Conservation (phyloP, 805 yeast genomes). For the Alloascoidea hylecoeti region DNA sequence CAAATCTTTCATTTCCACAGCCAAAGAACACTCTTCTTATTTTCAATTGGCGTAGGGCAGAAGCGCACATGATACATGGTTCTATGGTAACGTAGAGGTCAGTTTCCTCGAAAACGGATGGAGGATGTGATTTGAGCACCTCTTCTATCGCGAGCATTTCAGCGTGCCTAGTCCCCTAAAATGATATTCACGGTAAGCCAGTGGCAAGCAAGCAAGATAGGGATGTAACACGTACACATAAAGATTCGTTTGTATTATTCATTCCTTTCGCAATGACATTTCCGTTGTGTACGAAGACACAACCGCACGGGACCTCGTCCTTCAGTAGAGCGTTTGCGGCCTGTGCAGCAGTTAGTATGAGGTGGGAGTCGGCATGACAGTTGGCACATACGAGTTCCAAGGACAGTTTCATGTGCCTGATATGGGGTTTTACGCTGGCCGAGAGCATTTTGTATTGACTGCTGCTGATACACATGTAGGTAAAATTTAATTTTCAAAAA, state of each 20-base stretch:
- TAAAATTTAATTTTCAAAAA: no score
- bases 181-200: background rate
- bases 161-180: constrained; percentile 74
- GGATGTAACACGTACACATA: constrained; percentile 25
- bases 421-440: no score
- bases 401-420: no score
- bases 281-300: constrained; percentile 45
- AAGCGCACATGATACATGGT: constrained; percentile 97
- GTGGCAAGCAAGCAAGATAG: background rate
- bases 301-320: constrained; percentile 81
- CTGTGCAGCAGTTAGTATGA: no score
- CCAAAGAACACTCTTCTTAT: constrained; percentile 72
- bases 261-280: constrained; percentile 60
- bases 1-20: constrained; percentile 89
- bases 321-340: constrained; percentile 50
- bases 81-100: constrained; percentile 89
- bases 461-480: no score
- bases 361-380: no score
- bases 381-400: no score
- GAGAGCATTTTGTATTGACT: no score
- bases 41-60: constrained; percentile 72
- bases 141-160: constrained; percentile 71
- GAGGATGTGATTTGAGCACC: constrained; percentile 23
- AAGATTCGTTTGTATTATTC: constrained; percentile 74
- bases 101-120: constrained; percentile 30